Evolutionary conservation across 345 rosid species (phyloP), one percentile per base, ranked within the genome.

Genomic region (Rhizophora apiculata): DNA sequence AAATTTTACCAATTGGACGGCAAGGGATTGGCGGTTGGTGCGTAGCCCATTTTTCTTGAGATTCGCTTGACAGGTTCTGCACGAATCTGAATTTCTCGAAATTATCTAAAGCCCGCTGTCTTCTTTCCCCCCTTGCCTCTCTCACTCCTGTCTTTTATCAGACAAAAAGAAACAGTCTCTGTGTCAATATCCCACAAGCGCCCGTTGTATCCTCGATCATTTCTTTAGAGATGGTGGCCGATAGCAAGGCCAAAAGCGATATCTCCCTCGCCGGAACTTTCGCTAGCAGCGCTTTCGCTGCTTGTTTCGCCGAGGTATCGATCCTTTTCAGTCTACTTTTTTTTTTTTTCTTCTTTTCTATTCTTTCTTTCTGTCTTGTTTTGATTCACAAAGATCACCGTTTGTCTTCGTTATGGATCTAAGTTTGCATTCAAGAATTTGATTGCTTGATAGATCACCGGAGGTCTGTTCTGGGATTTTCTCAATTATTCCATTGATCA

Each of bases 221-320:
- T 15, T 20, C 30, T 63, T 69, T 64, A 67, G 69, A 72, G 43
- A 95, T 95, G 99, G 99, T 92, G 69, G 96, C 96, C 55, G 96
- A 79, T 72, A 69, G 79, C 68, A 92, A 82, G 78, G 77, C 73
- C 7, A 85, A 85, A 80, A 86, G 97, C 68, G 93, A 92, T 72
- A 87, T 92, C 75, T 90, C 99, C 57, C 73, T 92, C 24, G 82
- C 89, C 34, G 91, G 96, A 72, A 92, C 87, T 53, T 88, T 90
- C 76, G 97, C 84, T 73, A 74, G 89, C 67, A 92, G 99, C 79
- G 97, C 98, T 60, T 96, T 96, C 68, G 97, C 99, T 22, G 95
- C 99, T 61, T 96, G 93, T 80, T 82, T 89, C 60, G 99, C 93
- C 34, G 99, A 96, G 97, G 99, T 95, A 39, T 30, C 15, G 13